Evolutionary conservation across 1,139 yeast genomes (phyloP).

Genomic region (Pichia sp.): DNA sequence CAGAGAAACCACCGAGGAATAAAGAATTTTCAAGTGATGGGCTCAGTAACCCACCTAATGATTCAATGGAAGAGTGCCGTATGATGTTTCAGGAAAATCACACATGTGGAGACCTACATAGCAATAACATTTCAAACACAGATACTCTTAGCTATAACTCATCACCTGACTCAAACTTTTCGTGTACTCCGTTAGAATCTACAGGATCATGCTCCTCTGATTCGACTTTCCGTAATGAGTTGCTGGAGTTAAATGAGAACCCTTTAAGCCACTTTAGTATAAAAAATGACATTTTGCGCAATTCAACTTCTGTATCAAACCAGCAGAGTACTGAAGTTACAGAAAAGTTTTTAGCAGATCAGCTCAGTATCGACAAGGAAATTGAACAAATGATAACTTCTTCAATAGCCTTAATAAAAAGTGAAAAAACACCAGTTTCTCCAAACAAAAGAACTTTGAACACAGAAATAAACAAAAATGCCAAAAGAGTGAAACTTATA

Average conservation of each 20-base stretch:
- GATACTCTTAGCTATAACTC: constrained; percentile 12
- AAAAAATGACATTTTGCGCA: too few relatives aligned
- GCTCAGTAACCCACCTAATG: too few relatives aligned
- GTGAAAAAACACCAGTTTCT: background rate
- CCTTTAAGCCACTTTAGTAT: constrained; percentile 6
- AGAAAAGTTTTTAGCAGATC: constrained; percentile 5
- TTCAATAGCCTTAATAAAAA: background rate
- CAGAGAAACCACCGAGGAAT: too few relatives aligned
- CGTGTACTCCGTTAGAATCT: constrained; percentile 20
- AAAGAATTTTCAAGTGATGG: too few relatives aligned
- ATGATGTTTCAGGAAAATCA: too few relatives aligned
- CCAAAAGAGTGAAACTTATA: background rate
- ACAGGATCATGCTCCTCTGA: constrained; percentile 15
- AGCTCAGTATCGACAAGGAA: constrained; percentile 11
- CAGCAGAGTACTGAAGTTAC: background rate
- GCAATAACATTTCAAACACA: too few relatives aligned
- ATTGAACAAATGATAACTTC: constrained; percentile 10
- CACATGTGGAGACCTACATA: too few relatives aligned
- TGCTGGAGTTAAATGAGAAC: constrained; percentile 4
- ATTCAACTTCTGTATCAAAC: too few relatives aligned
- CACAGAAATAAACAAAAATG: background rate
- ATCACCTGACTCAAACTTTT: constrained; percentile 18
- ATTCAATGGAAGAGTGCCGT: too few relatives aligned
- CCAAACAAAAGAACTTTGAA: background rate
- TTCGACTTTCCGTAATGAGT: constrained; percentile 5